Evolutionary conservation across 208 protist genomes (phyloP).

Genomic region (Crithidia brevicula): DNA sequence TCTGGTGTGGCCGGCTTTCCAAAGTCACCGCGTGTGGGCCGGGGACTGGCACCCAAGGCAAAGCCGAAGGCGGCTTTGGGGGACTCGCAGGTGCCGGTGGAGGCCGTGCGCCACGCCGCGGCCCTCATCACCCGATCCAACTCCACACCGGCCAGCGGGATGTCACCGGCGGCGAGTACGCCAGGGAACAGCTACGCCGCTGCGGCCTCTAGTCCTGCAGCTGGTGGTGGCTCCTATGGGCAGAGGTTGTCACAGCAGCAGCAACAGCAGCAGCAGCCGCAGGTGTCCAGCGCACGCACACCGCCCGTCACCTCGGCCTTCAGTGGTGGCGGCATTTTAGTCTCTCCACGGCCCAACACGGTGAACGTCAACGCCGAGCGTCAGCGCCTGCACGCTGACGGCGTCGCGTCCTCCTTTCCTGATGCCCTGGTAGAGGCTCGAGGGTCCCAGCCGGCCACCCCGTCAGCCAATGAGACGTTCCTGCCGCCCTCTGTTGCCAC

Average conservation of each 20-base stretch:
- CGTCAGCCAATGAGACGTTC: no score
- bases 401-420: neutral
- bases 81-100: conserved; percentile 55
- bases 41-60: conserved; percentile 70
- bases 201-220: no score
- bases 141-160: neutral
- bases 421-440: neutral
- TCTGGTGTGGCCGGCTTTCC: conserved; percentile 7
- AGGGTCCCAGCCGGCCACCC: neutral
- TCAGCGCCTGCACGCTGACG: neutral
- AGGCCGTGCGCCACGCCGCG: conserved; percentile 74
- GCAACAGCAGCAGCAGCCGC: neutral
- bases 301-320: neutral
- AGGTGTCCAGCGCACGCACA: conserved; percentile 2
- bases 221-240: no score
- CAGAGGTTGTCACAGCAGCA: neutral
- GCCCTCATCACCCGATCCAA: conserved; percentile 32
- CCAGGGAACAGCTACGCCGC: conserved; percentile 22
- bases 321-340: conserved; percentile 3
- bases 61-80: conserved; percentile 72
- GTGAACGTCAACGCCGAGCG: conserved; percentile 10
- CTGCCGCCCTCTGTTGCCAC: no score
- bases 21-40: conserved; percentile 28
- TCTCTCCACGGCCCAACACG: conserved; percentile 18
- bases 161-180: conserved; percentile 2